These are phyloP conservation scores for Cardamine resedifolia DNA, from an alignment of 345 rosid species.

Conservation along the genomic window DNA sequence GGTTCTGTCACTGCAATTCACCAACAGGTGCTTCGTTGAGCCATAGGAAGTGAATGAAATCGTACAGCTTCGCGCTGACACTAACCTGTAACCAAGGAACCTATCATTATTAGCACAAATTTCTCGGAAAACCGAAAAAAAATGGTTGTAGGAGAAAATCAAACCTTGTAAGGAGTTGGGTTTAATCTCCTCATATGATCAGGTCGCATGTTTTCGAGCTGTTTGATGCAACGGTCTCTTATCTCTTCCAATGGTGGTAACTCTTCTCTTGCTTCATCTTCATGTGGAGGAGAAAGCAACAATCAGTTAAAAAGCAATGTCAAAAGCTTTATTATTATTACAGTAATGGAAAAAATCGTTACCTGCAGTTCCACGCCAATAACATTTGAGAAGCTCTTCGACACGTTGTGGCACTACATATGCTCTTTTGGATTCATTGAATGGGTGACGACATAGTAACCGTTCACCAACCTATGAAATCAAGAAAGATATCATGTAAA, in stretches of 20 bases:
- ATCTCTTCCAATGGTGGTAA: constrained; percentile 65
- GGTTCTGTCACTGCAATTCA: constrained; percentile 54
- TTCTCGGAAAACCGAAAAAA: not conserved
- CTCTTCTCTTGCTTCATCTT: constrained; percentile 63
- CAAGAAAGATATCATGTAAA: not conserved
- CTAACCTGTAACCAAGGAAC: constrained; percentile 60
- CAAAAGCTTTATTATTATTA: not conserved
- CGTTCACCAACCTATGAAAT: constrained; percentile 73
- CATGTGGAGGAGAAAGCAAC: not conserved
- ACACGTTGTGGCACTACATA: constrained; percentile 87
- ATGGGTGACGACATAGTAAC: constrained; percentile 91
- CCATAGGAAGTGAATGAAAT: constrained; percentile 95
- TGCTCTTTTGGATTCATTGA: constrained; percentile 93
- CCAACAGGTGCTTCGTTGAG: constrained; percentile 99
- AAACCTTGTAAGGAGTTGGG: constrained; percentile 95
- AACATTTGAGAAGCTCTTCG: constrained; percentile 88
- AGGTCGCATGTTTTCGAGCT: constrained; percentile 83
- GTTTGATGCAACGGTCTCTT: constrained; percentile 77
- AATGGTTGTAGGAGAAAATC: not conserved
- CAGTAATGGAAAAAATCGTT: not conserved
- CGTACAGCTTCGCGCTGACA: constrained; percentile 78
- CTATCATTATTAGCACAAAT: not conserved
- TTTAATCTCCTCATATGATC: constrained; percentile 95
- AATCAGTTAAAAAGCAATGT: not conserved
- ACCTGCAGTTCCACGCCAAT: constrained; percentile 93